These are phyloP conservation scores for Lepidium sativum DNA, from an alignment of 345 rosid genomes.

Conservation along the genomic window DNA sequence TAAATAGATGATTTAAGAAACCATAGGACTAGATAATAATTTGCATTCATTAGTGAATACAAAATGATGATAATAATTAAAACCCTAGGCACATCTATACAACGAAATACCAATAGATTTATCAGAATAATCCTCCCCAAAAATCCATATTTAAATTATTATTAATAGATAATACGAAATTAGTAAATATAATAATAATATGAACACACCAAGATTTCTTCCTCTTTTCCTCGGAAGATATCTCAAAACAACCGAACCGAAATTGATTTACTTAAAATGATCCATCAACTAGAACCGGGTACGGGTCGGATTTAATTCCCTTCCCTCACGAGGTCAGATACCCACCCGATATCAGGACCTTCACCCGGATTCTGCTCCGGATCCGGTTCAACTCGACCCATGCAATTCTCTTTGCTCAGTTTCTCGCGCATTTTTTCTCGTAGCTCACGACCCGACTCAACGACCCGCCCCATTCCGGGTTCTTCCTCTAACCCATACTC, in stretches of 20 bases:
- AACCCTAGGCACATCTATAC: constrained; percentile 20
- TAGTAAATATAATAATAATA: constrained; percentile 24
- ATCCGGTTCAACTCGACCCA: constrained; percentile 30
- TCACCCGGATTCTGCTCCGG: not conserved
- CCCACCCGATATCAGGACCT: constrained; percentile 71
- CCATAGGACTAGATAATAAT: not conserved
- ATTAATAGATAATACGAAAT: constrained; percentile 13
- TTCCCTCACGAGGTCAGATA: constrained; percentile 58
- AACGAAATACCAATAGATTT: not conserved
- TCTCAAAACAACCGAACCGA: not conserved
- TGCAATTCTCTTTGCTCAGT: constrained; percentile 51
- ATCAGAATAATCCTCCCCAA: not conserved
- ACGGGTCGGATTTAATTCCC: not conserved
- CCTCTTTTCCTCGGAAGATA: constrained; percentile 2
- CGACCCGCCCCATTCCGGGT: constrained; percentile 56
- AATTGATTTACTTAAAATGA: not conserved
- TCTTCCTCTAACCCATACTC: constrained; percentile 51
- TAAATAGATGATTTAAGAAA: not conserved
- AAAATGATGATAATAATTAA: constrained; percentile 3
- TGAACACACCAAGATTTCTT: constrained; percentile 13
- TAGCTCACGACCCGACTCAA: constrained; percentile 62
- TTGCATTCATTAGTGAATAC: constrained; percentile 4
- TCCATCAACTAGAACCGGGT: not conserved
- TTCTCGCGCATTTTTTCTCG: constrained; percentile 57
- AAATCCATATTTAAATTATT: constrained; percentile 3